These are phyloP conservation scores for Lentinula boryana DNA, from an alignment of 768 basidiomycete species.

Conservation along the genomic window DNA sequence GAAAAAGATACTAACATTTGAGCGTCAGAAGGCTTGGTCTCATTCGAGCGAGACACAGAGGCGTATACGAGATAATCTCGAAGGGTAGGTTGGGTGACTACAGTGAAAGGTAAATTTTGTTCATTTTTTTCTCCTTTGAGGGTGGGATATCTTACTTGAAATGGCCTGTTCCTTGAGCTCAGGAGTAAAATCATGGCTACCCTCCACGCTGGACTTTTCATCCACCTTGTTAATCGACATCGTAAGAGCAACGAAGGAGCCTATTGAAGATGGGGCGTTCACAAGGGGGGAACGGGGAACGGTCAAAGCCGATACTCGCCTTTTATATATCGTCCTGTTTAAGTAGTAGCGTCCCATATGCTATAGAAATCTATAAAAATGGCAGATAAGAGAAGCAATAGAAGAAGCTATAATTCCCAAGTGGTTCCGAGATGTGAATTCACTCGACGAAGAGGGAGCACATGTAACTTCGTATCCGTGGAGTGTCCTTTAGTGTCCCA, in stretches of 20 bases:
- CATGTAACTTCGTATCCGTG: not conserved
- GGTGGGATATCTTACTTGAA: not conserved
- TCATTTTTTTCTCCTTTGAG: not conserved
- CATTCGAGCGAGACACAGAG: constrained; percentile 1
- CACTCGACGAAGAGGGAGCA: not conserved
- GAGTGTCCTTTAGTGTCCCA: not conserved
- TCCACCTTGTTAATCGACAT: not conserved
- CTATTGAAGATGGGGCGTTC: not conserved
- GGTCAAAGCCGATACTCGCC: not conserved
- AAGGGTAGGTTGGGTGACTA: not conserved
- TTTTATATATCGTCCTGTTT: not conserved
- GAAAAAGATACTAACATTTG: not conserved
- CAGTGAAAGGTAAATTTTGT: no score
- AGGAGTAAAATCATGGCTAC: not conserved
- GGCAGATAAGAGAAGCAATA: not conserved
- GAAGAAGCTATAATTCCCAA: not conserved
- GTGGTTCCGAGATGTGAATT: not conserved
- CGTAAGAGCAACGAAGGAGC: not conserved
- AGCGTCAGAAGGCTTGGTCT: not conserved
- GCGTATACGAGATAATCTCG: constrained; percentile 4
- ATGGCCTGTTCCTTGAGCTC: not conserved
- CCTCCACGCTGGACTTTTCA: not conserved
- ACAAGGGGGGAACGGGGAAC: not conserved
- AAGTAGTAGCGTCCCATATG: not conserved
- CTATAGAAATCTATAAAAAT: not conserved